Evolutionary conservation across 306 rosid genomes (phyloP).

Genomic region (Hippophae rhamnoides): DNA sequence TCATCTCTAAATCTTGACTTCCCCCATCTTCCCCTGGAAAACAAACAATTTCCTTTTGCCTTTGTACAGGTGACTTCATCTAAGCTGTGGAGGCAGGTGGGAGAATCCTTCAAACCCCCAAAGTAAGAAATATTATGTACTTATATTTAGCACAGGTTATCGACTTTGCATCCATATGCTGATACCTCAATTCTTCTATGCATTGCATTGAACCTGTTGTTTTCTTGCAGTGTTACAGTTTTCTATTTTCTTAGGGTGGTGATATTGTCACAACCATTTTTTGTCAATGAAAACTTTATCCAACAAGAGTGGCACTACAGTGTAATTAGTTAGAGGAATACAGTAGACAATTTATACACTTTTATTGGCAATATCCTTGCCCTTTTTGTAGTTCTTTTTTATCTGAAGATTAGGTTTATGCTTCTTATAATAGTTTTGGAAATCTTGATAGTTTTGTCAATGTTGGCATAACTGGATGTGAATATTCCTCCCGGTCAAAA

Average conservation of each 20-base stretch:
- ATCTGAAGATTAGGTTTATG: not conserved
- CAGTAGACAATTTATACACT: no score
- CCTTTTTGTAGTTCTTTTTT: not conserved
- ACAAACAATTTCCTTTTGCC: conserved; percentile 4
- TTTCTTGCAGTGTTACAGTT: not conserved
- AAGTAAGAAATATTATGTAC: conserved; percentile 46
- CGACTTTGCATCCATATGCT: conserved; percentile 4
- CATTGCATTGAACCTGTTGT: no score
- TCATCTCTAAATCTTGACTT: no score
- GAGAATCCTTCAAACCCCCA: conserved; percentile 96
- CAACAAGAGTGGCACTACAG: no score
- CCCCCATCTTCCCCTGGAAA: no score
- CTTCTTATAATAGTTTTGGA: not conserved
- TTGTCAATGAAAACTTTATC: no score
- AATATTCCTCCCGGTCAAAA: not conserved
- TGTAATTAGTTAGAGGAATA: no score
- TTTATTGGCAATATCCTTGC: no score
- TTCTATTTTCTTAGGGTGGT: not conserved
- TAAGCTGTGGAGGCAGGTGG: conserved; percentile 98
- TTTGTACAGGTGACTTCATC: conserved; percentile 79
- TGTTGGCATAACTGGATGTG: not conserved
- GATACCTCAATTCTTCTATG: not conserved
- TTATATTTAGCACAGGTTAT: not conserved
- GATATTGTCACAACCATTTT: no score
- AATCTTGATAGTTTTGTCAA: not conserved